phyloP scores from a whole-genome alignment of 352 stramenopile species.

The Pythium vanterpoolii region DNA sequence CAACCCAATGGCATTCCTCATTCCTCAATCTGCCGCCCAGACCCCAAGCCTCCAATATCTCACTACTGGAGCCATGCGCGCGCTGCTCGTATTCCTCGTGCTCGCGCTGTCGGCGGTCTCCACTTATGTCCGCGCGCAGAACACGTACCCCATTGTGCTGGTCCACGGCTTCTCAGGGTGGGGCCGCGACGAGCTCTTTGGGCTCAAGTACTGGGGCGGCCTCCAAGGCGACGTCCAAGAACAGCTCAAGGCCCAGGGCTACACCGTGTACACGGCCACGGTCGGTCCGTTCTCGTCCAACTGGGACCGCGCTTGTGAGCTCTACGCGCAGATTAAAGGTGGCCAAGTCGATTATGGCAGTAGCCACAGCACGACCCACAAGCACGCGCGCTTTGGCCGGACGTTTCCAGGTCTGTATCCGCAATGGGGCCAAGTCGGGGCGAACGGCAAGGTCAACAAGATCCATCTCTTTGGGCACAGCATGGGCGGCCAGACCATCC shows the following conservation, averaged over 20 bases:
- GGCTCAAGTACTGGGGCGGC: slow-evolving; percentile 26
- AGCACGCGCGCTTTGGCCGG: slow-evolving; percentile 33
- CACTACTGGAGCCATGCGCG: background rate
- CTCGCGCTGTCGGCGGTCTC: slow-evolving; percentile 4
- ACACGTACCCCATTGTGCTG: slow-evolving; percentile 27
- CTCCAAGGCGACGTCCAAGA: slow-evolving; percentile 23
- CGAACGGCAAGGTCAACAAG: slow-evolving; percentile 54
- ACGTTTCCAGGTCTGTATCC: slow-evolving; percentile 55
- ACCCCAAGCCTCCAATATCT: background rate
- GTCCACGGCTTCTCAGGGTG: slow-evolving; percentile 30
- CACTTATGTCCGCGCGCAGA: slow-evolving; percentile 7
- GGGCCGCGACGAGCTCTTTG: slow-evolving; percentile 20
- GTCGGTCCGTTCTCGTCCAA: slow-evolving; percentile 33
- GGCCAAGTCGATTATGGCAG: slow-evolving; percentile 31
- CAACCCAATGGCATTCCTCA: background rate
- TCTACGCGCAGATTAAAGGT: slow-evolving; percentile 41
- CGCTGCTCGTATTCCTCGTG: slow-evolving; percentile 11
- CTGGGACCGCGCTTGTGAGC: slow-evolving; percentile 41
- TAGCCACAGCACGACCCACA: slow-evolving; percentile 18
- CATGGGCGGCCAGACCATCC: slow-evolving; percentile 76
- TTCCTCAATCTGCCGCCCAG: background rate
- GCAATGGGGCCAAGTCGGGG: slow-evolving; percentile 41
- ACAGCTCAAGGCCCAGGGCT: slow-evolving; percentile 30
- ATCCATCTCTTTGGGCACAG: slow-evolving; percentile 74
- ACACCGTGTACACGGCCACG: slow-evolving; percentile 25